Base-by-base conservation (phyloP, 768 basidiomycete genomes). In the Dacryopinax primogenitus region DNA sequence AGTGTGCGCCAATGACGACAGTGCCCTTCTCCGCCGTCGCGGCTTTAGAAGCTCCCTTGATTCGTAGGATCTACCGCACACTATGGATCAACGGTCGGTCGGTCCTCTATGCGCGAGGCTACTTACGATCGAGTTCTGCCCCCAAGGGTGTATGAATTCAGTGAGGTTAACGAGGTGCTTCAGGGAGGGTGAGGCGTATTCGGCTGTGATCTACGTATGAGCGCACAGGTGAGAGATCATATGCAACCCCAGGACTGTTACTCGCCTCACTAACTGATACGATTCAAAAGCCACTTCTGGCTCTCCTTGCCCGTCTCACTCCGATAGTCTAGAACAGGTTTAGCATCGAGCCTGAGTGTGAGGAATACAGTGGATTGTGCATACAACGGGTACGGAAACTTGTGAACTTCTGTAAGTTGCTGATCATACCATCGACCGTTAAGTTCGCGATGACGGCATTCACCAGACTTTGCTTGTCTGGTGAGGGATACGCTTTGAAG, bases 71-170 rank as follows among this genome's bases (percentile, higher is more conserved):
- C 89, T 91, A 70, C 63, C n/a, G 18, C 41, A 44, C 37, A 44
- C 18, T n/a, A n/a, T 16, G 63, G 63, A 63, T 67, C 65, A 66
- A 66, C 33, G 64, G 18, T 35, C 30, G 18, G 33, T 18, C n/a
- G 4, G 37, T 35, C 33, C 21, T 33, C n/a, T 7, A 28, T 34
- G 36, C 63, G 9, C 12, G 23, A 11, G n/a, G 18, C 23, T 9
- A 73, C 84, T 66, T 72, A 87, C 85, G 67, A 90, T 84, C 63
- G 82, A 82, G 74, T 88, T 86, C 79, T 96, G 93, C 11, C 86
- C 86, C 92, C 92, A 93, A 1, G 83, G 76, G 73, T 93, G 91
- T 62, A 76, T 65, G 70, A 92, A 92, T 73, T 91, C 90, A 28
- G 79, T 76, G 65, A 92, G 74, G 4, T 81, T 80, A 69, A 95